Evolutionary conservation across 306 rosid species (phyloP).

Genomic region (Rosa multiflora): DNA sequence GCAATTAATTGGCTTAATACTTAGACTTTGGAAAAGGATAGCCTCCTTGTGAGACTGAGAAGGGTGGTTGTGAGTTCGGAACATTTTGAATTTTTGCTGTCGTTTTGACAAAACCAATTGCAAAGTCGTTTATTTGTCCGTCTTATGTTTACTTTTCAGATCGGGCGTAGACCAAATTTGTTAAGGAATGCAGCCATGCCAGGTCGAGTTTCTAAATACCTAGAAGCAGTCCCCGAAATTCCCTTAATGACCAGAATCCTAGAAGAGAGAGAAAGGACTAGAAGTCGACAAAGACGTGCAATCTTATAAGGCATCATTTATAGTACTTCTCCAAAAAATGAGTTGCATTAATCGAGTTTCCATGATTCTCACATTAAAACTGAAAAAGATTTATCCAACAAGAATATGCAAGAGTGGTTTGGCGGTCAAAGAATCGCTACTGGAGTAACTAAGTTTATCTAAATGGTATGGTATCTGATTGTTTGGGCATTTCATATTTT

Average conservation of each 20-base stretch:
- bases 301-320: background rate
- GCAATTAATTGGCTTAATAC: no score
- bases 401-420: no score
- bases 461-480: no score
- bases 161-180: background rate
- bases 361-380: no score
- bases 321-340: no score
- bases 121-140: background rate
- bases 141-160: slow-evolving; percentile 1
- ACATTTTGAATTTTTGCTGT: background rate
- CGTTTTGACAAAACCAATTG: background rate
- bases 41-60: background rate
- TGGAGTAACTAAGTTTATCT: no score
- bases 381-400: no score
- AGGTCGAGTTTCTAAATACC: background rate
- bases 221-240: background rate
- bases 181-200: background rate
- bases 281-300: background rate
- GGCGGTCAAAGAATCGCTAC: no score
- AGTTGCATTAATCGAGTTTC: background rate
- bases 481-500: no score
- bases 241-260: background rate
- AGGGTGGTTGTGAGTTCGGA: background rate
- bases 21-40: no score
- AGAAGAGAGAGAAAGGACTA: background rate